phyloP scores from a whole-genome alignment of 2,329 filamentous ascomycete genomes.

The Colletotrichum graminicola region DNA sequence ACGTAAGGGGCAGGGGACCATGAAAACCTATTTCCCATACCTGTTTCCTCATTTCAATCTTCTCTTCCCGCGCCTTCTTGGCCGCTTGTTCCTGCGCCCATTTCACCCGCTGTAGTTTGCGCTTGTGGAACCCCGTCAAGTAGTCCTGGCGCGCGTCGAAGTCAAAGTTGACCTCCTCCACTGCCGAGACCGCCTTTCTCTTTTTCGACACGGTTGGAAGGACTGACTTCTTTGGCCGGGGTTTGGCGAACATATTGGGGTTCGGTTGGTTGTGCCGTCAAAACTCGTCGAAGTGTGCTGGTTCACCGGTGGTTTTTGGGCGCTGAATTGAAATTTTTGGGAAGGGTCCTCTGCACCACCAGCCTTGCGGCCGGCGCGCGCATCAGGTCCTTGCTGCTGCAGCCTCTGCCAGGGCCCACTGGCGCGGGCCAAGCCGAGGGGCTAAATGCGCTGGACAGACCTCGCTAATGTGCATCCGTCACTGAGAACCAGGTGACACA shows the following conservation, averaged over 20 bases:
- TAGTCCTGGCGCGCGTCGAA: constrained; percentile 83
- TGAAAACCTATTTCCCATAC: constrained; percentile 57
- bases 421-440: constrained; percentile 40
- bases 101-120: constrained; percentile 88
- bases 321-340: constrained; percentile 31
- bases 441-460: constrained; percentile 37
- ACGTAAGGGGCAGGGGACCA: not conserved
- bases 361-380: constrained; percentile 26
- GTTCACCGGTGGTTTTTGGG: constrained; percentile 24
- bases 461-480: constrained; percentile 22
- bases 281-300: constrained; percentile 6
- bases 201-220: constrained; percentile 75
- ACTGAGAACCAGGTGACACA: constrained; percentile 17
- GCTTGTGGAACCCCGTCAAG: constrained; percentile 96
- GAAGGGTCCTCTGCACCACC: constrained; percentile 17
- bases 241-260: constrained; percentile 65
- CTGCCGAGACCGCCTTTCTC: constrained; percentile 68
- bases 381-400: constrained; percentile 30
- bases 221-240: constrained; percentile 67
- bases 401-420: constrained; percentile 39
- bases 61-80: constrained; percentile 83
- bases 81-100: constrained; percentile 85
- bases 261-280: constrained; percentile 23
- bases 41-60: constrained; percentile 78
- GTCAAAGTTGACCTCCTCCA: constrained; percentile 91